Evolutionary conservation across 2,329 filamentous ascomycete genomes (phyloP).

Genomic region (Scopulariopsis brevicaulis): DNA sequence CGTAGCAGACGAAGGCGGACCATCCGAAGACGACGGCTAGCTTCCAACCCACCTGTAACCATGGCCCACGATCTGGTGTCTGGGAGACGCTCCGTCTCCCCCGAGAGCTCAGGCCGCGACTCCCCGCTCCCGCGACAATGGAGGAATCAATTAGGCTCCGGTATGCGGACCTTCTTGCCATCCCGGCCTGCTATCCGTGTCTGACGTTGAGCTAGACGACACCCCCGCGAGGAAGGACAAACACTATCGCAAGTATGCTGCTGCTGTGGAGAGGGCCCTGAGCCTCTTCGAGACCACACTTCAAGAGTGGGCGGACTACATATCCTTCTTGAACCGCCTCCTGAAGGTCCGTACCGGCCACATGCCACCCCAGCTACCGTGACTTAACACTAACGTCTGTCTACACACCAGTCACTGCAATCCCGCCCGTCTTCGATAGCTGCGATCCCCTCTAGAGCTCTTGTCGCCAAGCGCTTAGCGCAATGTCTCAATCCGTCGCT

Average conservation of each 20-base stretch:
- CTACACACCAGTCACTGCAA: conserved; percentile 61
- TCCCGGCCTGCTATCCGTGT: not conserved
- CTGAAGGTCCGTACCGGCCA: conserved; percentile 54
- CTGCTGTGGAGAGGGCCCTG: conserved; percentile 76
- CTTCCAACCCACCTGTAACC: conserved; percentile 13
- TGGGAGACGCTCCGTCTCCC: conserved; percentile 53
- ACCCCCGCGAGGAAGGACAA: conserved; percentile 44
- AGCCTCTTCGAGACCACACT: conserved; percentile 84
- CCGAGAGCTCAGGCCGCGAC: conserved; percentile 72
- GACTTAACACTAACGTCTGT: not conserved
- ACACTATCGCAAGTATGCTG: conserved; percentile 77
- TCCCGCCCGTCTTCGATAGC: conserved; percentile 62
- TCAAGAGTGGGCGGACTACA: conserved; percentile 99
- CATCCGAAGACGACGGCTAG: not conserved
- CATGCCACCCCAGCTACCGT: too few species aligned
- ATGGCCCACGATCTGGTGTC: conserved; percentile 55
- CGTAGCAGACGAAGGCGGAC: not conserved
- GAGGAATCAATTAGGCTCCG: conserved; percentile 66
- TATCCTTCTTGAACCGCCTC: conserved; percentile 85
- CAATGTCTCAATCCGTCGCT: conserved; percentile 91
- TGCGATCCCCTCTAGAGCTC: conserved; percentile 68
- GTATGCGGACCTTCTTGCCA: conserved; percentile 34
- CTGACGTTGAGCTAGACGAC: conserved; percentile 31
- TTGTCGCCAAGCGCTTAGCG: conserved; percentile 80
- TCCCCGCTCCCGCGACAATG: conserved; percentile 67